These are phyloP conservation scores for Volvox africanus DNA, from an alignment of 139 green algal genomes.

Conservation along the genomic window DNA sequence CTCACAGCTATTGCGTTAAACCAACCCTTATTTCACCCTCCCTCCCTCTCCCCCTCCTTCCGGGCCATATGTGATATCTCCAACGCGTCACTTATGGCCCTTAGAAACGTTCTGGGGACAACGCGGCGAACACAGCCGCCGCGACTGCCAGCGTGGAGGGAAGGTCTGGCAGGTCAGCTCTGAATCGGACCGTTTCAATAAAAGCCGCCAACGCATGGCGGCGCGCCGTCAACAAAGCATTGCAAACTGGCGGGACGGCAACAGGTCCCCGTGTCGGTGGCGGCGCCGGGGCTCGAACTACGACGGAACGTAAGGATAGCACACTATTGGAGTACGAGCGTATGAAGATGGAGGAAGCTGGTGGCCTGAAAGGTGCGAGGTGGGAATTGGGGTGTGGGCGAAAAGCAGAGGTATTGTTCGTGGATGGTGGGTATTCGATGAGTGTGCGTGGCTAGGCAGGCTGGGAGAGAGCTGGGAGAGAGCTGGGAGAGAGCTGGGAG, in stretches of 20 bases:
- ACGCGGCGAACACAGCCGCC: not conserved
- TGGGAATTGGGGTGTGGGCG: no score
- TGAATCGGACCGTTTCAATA: not conserved
- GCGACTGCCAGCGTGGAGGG: no score
- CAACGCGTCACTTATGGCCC: not conserved
- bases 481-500: no score
- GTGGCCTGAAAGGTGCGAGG: not conserved
- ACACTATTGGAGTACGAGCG: slow-evolving; percentile 24
- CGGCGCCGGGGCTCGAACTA: not conserved
- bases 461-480: no score
- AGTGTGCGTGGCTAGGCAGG: no score
- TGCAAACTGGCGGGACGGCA: not conserved
- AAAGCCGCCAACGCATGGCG: slow-evolving; percentile 23
- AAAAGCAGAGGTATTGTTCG: no score
- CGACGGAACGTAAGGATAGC: not conserved
- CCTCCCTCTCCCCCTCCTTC: no score
- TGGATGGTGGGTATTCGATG: no score
- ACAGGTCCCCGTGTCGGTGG: not conserved
- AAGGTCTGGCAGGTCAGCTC: no score
- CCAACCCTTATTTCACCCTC: no score
- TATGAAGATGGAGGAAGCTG: slow-evolving; percentile 18
- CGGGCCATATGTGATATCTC: no score
- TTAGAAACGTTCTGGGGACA: not conserved
- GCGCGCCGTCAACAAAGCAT: not conserved
- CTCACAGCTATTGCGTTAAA: no score